Evolutionary conservation across 108 stramenopile species (phyloP), one percentile per base, ranked within the genome.

Genomic region (Cyclostephanos invisitatus): DNA sequence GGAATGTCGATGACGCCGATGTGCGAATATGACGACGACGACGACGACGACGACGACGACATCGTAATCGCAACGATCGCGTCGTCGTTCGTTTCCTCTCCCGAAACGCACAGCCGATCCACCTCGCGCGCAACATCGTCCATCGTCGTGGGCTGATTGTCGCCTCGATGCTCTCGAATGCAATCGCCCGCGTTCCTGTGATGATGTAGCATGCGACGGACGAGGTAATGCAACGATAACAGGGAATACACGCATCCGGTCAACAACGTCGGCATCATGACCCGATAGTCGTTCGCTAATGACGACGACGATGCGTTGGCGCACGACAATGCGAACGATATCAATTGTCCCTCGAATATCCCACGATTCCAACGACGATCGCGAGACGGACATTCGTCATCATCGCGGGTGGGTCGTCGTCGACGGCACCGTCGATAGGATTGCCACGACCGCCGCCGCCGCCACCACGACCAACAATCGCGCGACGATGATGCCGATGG

Each of bases 271-370:
- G 49, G 92, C 71, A 51, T 75, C 69, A 25, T 77, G 67, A 63
- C 72, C 14, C 64, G 87, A 85, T 24, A 89, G 53, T 62, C 79
- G 62, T 64, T 78, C 29, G 82, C 57, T 38, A 93, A 58, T 7
- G 81, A 76, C 1, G 89, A 81, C 38, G 85, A 88, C 10, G 89
- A 73, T 3, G 88, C 86, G 7, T 88, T 84, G 1, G 70, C 82
- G 38, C 71, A 64, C 7, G 92, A 84, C 21, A 90, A 67, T 8
- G 77, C 15, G 2, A 91, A 65, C 17, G 78, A 82, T 10, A 89
- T 61, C 18, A 78, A 50, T 67, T 91, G 90, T 11, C 90, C 90
- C 42, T 86, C 75, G 5, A 81, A 4, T 10, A 90, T 53, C n/a
- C n/a, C n/a, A n/a, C n/a, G n/a, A n/a, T n/a, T n/a, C n/a, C n/a